Conservation (phyloP, 2,329 filamentous ascomycete species). For the Lecanoromycetidae sp. region DNA sequence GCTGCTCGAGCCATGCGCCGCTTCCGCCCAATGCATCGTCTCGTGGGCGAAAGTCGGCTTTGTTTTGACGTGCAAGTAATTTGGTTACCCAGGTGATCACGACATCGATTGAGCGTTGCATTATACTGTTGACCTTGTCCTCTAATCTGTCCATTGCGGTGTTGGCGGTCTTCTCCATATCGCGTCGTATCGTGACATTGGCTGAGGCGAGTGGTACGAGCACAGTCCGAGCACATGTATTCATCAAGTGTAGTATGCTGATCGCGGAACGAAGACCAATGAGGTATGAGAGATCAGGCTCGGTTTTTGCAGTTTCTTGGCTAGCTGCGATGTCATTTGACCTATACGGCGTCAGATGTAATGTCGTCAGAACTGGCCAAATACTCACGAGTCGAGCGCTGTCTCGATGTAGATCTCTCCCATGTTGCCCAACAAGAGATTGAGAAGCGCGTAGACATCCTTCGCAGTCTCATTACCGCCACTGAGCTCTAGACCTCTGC, state of each 20-base stretch:
- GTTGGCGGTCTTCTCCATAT: conserved; percentile 74
- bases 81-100: conserved; percentile 64
- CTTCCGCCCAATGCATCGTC: conserved; percentile 51
- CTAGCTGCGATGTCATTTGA: conserved; percentile 63
- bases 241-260: conserved; percentile 83
- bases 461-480: conserved; percentile 81
- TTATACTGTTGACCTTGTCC: conserved; percentile 63
- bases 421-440: conserved; percentile 74
- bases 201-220: conserved; percentile 79
- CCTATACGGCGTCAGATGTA: too few species aligned
- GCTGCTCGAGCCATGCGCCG: conserved; percentile 49
- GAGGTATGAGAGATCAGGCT: conserved; percentile 80
- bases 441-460: conserved; percentile 75
- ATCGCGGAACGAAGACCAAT: conserved; percentile 68
- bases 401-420: conserved; percentile 66
- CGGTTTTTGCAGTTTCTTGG: conserved; percentile 67
- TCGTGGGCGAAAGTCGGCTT: conserved; percentile 78
- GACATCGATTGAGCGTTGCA: conserved; percentile 59
- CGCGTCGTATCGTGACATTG: conserved; percentile 79
- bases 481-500: conserved; percentile 80
- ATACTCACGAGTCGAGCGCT: conserved; percentile 46
- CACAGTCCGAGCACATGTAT: conserved; percentile 80
- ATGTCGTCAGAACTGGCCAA: too few species aligned
- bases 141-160: conserved; percentile 66
- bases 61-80: conserved; percentile 65